A percentile compares a stretch with the other conserved stretches of the same genome.
Evolutionary conservation across 441 rosid genomes (phyloP).

Genomic region (Aquilaria agallochum): DNA sequence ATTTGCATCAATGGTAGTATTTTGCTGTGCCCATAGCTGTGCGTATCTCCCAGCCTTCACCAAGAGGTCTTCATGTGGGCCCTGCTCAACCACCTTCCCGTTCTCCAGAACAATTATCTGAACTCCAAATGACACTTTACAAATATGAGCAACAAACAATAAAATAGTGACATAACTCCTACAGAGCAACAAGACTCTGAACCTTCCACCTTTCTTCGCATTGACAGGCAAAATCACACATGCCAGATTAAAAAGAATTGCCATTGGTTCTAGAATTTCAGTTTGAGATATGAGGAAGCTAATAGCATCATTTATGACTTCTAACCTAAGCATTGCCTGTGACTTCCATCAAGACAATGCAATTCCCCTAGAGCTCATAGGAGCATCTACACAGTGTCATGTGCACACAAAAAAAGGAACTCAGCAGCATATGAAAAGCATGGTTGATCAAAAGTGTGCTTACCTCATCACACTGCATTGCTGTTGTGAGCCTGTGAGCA

Average conservation of each 20-base stretch:
- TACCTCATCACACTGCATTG: slow-evolving; percentile 99
- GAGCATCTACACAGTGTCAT: too few species aligned
- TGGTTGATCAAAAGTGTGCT: slow-evolving; percentile 2
- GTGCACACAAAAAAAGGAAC: not conserved
- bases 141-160: too few species aligned
- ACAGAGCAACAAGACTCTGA: too few species aligned
- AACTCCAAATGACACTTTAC: slow-evolving; percentile 8
- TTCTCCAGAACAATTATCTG: slow-evolving; percentile 94
- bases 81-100: slow-evolving; percentile 95
- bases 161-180: too few species aligned
- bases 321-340: too few species aligned
- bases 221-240: too few species aligned
- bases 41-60: slow-evolving; percentile 88
- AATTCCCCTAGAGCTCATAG: too few species aligned
- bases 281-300: not conserved
- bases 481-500: slow-evolving; percentile 98
- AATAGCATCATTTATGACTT: not conserved
- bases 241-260: not conserved
- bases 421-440: slow-evolving; percentile 2
- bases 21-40: slow-evolving; percentile 94
- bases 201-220: too few species aligned
- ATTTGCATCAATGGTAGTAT: slow-evolving; percentile 54
- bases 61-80: slow-evolving; percentile 81
- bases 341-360: too few species aligned
- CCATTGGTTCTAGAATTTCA: not conserved